These are phyloP conservation scores for Fusarium bactridioides DNA, from an alignment of 2,329 filamentous ascomycete genomes.

Conservation along the genomic window DNA sequence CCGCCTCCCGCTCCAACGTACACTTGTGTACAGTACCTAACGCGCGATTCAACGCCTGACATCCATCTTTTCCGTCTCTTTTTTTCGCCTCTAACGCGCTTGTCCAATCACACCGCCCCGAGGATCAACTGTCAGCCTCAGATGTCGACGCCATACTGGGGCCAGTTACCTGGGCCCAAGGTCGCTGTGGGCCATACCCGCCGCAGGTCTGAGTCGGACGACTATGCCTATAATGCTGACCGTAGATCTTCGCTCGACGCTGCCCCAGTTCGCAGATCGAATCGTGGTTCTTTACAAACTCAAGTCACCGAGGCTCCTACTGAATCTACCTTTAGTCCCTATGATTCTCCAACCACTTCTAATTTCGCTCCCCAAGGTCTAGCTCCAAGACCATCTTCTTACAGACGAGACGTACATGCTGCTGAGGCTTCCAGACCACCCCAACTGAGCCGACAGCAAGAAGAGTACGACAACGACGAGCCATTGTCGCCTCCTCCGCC, in stretches of 20 bases:
- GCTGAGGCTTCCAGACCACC: slow-evolving; percentile 53
- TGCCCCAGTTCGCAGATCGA: slow-evolving; percentile 55
- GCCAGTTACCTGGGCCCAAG: slow-evolving; percentile 62
- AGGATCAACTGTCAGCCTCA: slow-evolving; percentile 38
- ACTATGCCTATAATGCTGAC: slow-evolving; percentile 44
- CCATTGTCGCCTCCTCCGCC: slow-evolving; percentile 53
- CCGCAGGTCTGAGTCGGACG: slow-evolving; percentile 47
- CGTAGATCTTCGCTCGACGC: slow-evolving; percentile 46
- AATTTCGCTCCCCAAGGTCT: slow-evolving; percentile 61
- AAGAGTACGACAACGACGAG: slow-evolving; percentile 52
- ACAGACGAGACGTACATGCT: slow-evolving; percentile 57
- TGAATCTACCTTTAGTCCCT: slow-evolving; percentile 66
- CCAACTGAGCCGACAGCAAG: slow-evolving; percentile 45
- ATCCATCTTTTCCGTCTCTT: slow-evolving; percentile 8
- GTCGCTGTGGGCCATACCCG: slow-evolving; percentile 46
- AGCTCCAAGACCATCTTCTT: slow-evolving; percentile 66
- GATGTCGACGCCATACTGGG: slow-evolving; percentile 66
- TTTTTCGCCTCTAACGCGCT: slow-evolving; percentile 17
- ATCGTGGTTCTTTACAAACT: slow-evolving; percentile 65
- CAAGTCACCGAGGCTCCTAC: slow-evolving; percentile 62
- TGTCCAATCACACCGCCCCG: slow-evolving; percentile 40
- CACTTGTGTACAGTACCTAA: background rate
- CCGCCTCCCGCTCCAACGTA: slow-evolving; percentile 25
- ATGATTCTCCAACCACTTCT: slow-evolving; percentile 62
- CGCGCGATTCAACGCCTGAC: slow-evolving; percentile 27